phyloP scores from a whole-genome alignment of 179 eudicot species.

The Heliamphora pulchella region DNA sequence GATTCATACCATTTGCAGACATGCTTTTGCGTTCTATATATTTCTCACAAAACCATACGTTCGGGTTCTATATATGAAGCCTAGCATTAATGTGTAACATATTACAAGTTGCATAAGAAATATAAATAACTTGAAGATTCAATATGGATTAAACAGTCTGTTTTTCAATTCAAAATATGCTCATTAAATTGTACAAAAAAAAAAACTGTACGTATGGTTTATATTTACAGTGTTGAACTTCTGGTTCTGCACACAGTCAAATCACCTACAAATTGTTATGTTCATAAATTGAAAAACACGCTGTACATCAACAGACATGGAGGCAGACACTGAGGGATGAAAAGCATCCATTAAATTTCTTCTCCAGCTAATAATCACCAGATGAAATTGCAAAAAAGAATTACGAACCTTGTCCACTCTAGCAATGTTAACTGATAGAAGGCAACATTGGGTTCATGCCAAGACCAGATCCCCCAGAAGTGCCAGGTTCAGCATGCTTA shows the following conservation, averaged over 20 bases:
- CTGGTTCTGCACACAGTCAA: background rate
- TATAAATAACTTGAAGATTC: background rate
- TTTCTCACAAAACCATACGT: too few species aligned
- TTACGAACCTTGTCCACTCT: background rate
- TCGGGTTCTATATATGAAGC: background rate
- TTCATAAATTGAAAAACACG: background rate
- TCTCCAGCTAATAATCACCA: slow-evolving; percentile 4
- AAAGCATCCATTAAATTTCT: background rate
- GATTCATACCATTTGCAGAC: too few species aligned
- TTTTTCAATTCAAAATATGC: background rate
- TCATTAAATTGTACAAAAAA: background rate
- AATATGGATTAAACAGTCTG: background rate
- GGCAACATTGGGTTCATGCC: slow-evolving; percentile 71
- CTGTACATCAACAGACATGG: slow-evolving; percentile 1
- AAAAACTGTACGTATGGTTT: background rate
- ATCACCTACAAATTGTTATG: background rate
- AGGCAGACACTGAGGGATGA: slow-evolving; percentile 2
- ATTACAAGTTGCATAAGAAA: background rate
- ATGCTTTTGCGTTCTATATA: too few species aligned
- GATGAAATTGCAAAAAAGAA: background rate
- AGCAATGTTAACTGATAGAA: slow-evolving; percentile 33
- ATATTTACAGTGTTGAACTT: slow-evolving; percentile 7
- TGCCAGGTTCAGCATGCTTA: slow-evolving; percentile 74
- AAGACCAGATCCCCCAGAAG: slow-evolving; percentile 54
- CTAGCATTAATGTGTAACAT: background rate